Conservation (phyloP, 768 basidiomycete genomes). For the Lyophyllum shimeji region DNA sequence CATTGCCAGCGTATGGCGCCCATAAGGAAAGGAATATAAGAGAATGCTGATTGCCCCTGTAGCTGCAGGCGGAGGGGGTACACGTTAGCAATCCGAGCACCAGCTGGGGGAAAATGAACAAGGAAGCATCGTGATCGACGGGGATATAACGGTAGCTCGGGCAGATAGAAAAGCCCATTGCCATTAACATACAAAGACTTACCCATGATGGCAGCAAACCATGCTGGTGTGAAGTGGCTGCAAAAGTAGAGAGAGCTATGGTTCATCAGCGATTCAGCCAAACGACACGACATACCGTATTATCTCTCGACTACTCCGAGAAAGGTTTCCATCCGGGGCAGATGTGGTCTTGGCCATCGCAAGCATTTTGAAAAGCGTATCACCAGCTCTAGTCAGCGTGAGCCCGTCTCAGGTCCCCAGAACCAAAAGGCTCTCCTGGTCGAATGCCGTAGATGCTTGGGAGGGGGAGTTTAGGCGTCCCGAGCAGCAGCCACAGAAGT, state of each 20-base stretch:
- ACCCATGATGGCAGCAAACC: conserved; percentile 49
- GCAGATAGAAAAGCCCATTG: too few relatives aligned
- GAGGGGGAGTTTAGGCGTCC: background rate
- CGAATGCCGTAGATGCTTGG: background rate
- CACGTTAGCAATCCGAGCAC: too few relatives aligned
- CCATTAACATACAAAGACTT: conserved; percentile 2
- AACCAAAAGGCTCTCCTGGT: background rate
- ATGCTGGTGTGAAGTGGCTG: conserved; percentile 41
- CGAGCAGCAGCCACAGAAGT: background rate
- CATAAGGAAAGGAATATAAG: conserved; percentile 59
- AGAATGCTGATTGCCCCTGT: conserved; percentile 55
- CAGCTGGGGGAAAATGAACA: too few relatives aligned
- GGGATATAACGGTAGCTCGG: too few relatives aligned
- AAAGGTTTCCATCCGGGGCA: background rate
- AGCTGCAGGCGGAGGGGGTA: conserved; percentile 24
- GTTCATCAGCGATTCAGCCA: background rate
- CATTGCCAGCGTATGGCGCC: conserved; percentile 37
- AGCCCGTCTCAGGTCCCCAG: background rate
- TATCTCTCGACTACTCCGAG: conserved; percentile 1
- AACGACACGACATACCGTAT: conserved; percentile 7
- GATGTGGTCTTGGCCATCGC: background rate
- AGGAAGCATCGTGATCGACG: too few relatives aligned
- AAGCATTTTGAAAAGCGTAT: background rate
- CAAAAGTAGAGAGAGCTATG: background rate
- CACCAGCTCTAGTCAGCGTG: background rate